Conservation (phyloP, 352 stramenopile species). For the Peronospora farinosa region DNA sequence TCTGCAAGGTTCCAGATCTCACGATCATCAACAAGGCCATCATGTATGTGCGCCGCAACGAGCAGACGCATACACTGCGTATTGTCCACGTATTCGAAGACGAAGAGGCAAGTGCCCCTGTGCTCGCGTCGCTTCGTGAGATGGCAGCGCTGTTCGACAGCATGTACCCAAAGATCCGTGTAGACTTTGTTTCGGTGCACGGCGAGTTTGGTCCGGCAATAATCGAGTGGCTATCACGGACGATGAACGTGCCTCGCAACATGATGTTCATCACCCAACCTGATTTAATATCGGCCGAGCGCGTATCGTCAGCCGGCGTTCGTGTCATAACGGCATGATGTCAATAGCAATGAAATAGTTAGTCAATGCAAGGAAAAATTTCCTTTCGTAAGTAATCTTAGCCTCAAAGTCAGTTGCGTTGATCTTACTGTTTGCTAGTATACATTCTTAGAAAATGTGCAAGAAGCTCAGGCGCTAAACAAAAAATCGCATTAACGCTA, state of each 20-base stretch:
- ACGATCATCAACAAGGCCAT: conserved; percentile 93
- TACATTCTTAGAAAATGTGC: too few species aligned
- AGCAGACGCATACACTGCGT: conserved; percentile 85
- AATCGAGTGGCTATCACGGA: conserved; percentile 65
- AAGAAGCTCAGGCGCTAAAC: too few species aligned
- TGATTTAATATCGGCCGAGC: conserved; percentile 45
- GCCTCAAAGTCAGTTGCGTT: too few species aligned
- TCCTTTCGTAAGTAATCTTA: neutral
- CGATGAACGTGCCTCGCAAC: conserved; percentile 67
- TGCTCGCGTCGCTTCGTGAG: conserved; percentile 21
- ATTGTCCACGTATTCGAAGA: conserved; percentile 70
- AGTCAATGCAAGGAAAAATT: neutral
- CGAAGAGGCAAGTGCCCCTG: conserved; percentile 10
- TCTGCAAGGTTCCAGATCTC: conserved; percentile 87
- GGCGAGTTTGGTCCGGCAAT: conserved; percentile 54
- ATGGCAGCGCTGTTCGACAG: conserved; percentile 63
- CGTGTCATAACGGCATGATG: conserved; percentile 33
- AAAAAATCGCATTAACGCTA: too few species aligned
- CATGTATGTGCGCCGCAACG: conserved; percentile 90
- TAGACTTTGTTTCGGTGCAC: conserved; percentile 61
- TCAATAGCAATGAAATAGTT: neutral
- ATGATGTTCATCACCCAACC: conserved; percentile 90
- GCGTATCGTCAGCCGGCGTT: conserved; percentile 59
- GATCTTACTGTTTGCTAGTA: too few species aligned
- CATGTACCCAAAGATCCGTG: conserved; percentile 82